phyloP scores from a whole-genome alignment of 2,329 filamentous ascomycete species.

The Microcera coccophila region DNA sequence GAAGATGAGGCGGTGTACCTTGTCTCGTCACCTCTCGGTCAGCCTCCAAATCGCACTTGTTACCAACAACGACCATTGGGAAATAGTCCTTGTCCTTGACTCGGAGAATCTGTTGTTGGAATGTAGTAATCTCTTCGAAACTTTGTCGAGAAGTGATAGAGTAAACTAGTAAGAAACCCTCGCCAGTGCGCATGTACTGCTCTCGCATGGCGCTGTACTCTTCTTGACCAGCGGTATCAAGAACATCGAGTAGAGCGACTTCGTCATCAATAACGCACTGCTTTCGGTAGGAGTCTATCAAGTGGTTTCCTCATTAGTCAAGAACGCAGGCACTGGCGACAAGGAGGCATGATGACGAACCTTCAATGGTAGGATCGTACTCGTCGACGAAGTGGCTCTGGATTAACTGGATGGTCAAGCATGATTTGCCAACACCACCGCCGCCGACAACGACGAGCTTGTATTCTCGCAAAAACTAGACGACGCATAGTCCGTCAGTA shows the following conservation, averaged over 20 bases:
- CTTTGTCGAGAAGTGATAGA: conserved; percentile 96
- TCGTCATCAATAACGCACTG: conserved; percentile 99
- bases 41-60: conserved; percentile 96
- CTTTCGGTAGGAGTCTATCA: conserved; percentile 95
- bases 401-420: conserved; percentile 94
- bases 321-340: conserved; percentile 1
- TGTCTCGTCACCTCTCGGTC: conserved; percentile 89
- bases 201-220: conserved; percentile 99
- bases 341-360: conserved; percentile 46
- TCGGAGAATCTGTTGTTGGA: conserved; percentile 96
- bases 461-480: conserved; percentile 82
- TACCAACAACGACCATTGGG: conserved; percentile 97
- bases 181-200: conserved; percentile 99
- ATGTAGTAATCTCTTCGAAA: conserved; percentile 97
- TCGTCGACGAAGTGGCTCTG: conserved; percentile 98
- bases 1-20: conserved; percentile 55
- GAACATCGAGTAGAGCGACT: conserved; percentile 92
- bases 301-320: conserved; percentile 16
- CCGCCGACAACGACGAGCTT: conserved; percentile 96
- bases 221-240: conserved; percentile 97
- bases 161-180: conserved; percentile 96
- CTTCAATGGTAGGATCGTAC: conserved; percentile 99
- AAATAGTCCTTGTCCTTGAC: conserved; percentile 99
- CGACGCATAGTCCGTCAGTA: conserved; percentile 12
- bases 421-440: conserved; percentile 98